Base-by-base conservation (phyloP, 1,139 yeast genomes). In the Magnusiomyces fungicola region DNA sequence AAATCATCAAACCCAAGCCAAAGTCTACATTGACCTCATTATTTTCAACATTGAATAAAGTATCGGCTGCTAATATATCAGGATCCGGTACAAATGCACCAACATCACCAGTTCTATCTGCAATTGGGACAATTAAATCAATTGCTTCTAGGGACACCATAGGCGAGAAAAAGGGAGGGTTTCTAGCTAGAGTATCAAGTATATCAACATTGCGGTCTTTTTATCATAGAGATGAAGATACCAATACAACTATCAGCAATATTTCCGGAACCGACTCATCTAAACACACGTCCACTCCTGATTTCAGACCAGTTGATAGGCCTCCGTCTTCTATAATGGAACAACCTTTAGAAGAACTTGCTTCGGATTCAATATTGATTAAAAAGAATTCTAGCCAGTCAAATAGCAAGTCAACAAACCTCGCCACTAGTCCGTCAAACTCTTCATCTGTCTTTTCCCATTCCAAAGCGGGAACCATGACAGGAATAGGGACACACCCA, bases 1-100 rank as follows among this genome's bases (percentile, higher is more conserved):
- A 34, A 23, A 3, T 34, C n/a, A 32, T 10, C 7, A 27, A 40
- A 23, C 22, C 43, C 14, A 40, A 40, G 27, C 21, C 43, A 6
- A 22, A 19, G 33, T 45, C 48, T 14, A 42, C 48, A 1, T 33
- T 45, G 6, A 23, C 44, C 10, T 45, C 48, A 2, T 23, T 45
- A 19, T 23, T 45, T 2, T 37, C 33, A 12, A 34, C 38, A 5
- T 6, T 34, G 16, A 5, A 34, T 7, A 34, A 16, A 34, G 23
- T 18, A 7, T 34, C 38, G 4, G 23, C 16, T 7, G 16, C 22
- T 14, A n/a, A n/a, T n/a, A 18, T 18, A 5, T 34, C 38, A 16
- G 6, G 19, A 3, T 18, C 38, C 16, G 6, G n/a, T 37, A 33
- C 27, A 14, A 33, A 4, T 23, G 23, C 10, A 16, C 18, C 14